Percentiles rank a stretch among this genome's conserved stretches.
Conservation (phyloP, 2,329 filamentous ascomycete species). For the Colletotrichum zoysiae region DNA sequence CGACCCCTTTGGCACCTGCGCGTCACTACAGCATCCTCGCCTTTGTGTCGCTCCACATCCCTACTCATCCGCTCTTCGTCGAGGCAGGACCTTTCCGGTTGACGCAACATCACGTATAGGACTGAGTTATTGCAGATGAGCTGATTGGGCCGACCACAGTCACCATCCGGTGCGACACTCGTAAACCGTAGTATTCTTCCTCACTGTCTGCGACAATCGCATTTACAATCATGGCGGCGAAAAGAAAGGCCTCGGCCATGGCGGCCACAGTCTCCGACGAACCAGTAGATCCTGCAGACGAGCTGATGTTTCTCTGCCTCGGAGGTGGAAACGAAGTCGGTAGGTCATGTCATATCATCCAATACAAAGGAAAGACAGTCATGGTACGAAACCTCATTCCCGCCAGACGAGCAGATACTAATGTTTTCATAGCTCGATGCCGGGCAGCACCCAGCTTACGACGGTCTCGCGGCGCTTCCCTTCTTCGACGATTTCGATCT, state of each 20-base stretch:
- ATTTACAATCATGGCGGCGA: slow-evolving; percentile 79
- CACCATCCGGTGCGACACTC: slow-evolving; percentile 13
- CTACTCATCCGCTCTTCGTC: neutral
- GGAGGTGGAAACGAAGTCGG: slow-evolving; percentile 98
- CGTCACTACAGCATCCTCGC: slow-evolving; percentile 17
- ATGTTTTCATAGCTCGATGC: slow-evolving; percentile 82
- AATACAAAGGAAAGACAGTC: slow-evolving; percentile 99
- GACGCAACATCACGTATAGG: neutral
- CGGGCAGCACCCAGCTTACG: slow-evolving; percentile 95
- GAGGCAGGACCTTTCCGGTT: slow-evolving; percentile 6
- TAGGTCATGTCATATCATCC: slow-evolving; percentile 95
- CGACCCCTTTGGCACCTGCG: slow-evolving; percentile 26
- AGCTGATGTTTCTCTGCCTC: slow-evolving; percentile 92
- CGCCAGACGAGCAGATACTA: neutral
- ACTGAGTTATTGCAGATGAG: slow-evolving; percentile 20
- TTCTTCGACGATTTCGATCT: slow-evolving; percentile 99
- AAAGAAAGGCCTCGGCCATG: slow-evolving; percentile 88
- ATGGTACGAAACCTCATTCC: slow-evolving; percentile 76
- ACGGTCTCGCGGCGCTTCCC: slow-evolving; percentile 90
- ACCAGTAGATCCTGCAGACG: slow-evolving; percentile 91
- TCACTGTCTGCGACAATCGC: slow-evolving; percentile 28
- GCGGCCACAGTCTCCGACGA: slow-evolving; percentile 73
- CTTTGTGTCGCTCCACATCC: slow-evolving; percentile 26
- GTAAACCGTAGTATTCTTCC: neutral
- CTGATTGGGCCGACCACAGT: slow-evolving; percentile 7